Base-by-base conservation (phyloP, 441 rosid genomes). In the Adansonia rubrostipa region DNA sequence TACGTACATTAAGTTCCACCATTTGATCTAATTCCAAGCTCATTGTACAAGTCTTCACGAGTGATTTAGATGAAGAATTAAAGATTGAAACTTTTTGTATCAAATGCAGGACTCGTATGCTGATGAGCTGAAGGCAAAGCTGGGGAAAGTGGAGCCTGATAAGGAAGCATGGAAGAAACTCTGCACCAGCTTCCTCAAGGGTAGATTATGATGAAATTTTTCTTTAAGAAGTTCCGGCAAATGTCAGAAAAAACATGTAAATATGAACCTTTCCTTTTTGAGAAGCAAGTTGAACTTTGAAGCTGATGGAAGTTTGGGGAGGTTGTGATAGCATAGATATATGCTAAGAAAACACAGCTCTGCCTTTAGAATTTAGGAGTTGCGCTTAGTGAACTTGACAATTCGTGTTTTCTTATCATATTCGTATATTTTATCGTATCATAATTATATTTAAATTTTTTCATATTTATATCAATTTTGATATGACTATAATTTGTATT, bases 111-210 rank as follows among this genome's bases (percentile, higher is more conserved):
- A 86, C 1, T 74, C 89, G 4, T 78, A 74, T 75, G 95, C 84
- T 28, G 86, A 85, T 15, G 84, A 85, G 76, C 72, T 85, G n/a
- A 92, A 68, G 86, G 86, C 81, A 7, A 85, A 69, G 5, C 36
- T 92, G 75, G 91, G 67, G 70, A 82, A 60, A 24, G 71, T 81
- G 33, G 88, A 88, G 77, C 88, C 93, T 0, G 88, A 90, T 22
- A 80, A 74, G 78, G 87, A 85, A 82, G 85, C 86, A 13, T 92
- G 91, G 96, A 87, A 76, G 86, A 79, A 77, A 24, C 51, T 87
- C 15, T 92, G 93, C 89, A 78, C 77, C 70, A 82, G 81, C 82
- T 92, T 92, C 72, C 92, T 92, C 72, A 92, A 90, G 84, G 87
- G 87, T 19, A 79, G 80, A 82, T 64, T 84, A 54, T 82, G 80